These are phyloP conservation scores for Yarrowia sp. DNA, from an alignment of 805 yeast species.

Conservation along the genomic window DNA sequence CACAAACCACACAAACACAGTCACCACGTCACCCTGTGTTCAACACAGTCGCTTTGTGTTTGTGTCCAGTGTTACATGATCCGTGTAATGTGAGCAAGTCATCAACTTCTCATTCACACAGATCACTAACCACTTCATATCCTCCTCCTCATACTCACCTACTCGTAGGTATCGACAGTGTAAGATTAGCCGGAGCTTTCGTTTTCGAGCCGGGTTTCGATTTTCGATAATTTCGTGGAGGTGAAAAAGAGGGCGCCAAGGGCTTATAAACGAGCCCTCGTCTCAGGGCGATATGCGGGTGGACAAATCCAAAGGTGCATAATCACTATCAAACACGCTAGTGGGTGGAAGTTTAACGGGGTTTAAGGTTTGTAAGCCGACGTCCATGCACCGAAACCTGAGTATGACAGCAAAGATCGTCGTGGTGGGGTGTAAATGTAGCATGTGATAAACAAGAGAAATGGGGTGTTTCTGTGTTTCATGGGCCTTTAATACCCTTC, in stretches of 20 bases:
- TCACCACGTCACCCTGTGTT: no score
- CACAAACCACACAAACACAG: no score
- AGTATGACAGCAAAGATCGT: conserved; percentile 10
- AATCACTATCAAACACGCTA: conserved; percentile 17
- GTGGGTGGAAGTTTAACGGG: not conserved
- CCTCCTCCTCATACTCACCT: not conserved
- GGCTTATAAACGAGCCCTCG: not conserved
- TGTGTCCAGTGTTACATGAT: no score
- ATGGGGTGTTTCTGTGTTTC: no score
- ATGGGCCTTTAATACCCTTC: no score
- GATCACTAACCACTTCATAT: not conserved
- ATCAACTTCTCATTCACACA: no score
- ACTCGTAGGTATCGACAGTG: conserved; percentile 1
- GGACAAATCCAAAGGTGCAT: conserved; percentile 13
- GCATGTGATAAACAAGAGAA: no score
- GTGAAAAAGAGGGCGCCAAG: not conserved
- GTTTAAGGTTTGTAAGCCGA: not conserved
- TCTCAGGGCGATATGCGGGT: not conserved
- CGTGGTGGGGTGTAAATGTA: not conserved
- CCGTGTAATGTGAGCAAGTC: no score
- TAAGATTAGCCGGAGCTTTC: not conserved
- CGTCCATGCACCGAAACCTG: conserved; percentile 14
- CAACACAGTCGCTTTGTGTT: no score
- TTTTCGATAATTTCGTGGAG: not conserved
- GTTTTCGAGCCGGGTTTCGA: not conserved